Conservation (phyloP, 208 protist species). For the Crithidia expoeki region DNA sequence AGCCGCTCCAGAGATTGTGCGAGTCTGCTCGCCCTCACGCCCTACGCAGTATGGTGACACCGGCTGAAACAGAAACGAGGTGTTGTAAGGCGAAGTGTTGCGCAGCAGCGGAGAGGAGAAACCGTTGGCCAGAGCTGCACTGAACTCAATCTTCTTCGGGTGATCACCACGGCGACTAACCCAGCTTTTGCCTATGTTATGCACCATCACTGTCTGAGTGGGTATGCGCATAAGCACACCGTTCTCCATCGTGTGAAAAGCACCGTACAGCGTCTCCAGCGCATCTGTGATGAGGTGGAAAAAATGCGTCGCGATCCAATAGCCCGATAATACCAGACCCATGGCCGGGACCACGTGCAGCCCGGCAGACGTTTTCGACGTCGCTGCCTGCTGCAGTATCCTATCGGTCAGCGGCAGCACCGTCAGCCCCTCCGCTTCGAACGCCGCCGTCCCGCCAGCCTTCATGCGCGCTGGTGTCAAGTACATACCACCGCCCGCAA, state of each 20-base stretch:
- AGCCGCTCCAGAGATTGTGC: background rate
- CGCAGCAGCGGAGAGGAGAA: constrained; percentile 31
- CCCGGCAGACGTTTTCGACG: background rate
- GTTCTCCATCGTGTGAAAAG: constrained; percentile 21
- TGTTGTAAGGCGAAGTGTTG: constrained; percentile 28
- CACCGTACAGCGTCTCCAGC: constrained; percentile 27
- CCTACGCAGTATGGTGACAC: constrained; percentile 25
- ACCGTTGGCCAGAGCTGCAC: constrained; percentile 30
- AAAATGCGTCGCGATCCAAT: constrained; percentile 36
- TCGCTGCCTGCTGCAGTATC: constrained; percentile 1
- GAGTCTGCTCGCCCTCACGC: background rate
- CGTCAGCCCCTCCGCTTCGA: constrained; percentile 8
- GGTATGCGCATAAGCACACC: constrained; percentile 30
- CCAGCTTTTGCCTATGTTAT: constrained; percentile 22
- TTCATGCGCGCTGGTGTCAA: constrained; percentile 14
- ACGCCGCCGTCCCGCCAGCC: constrained; percentile 17
- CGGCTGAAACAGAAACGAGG: constrained; percentile 30
- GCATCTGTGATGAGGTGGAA: constrained; percentile 38
- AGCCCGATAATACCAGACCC: constrained; percentile 24
- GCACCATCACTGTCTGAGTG: constrained; percentile 35
- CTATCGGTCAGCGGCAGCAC: constrained; percentile 21
- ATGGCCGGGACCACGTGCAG: constrained; percentile 32
- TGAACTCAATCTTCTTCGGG: constrained; percentile 26
- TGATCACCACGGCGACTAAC: constrained; percentile 23
- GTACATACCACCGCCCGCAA: constrained; percentile 18